A percentile compares a stretch with the other conserved stretches of the same genome.
phyloP scores from a whole-genome alignment of 495 filamentous ascomycete genomes.

The Chaetomium cochliodes region DNA sequence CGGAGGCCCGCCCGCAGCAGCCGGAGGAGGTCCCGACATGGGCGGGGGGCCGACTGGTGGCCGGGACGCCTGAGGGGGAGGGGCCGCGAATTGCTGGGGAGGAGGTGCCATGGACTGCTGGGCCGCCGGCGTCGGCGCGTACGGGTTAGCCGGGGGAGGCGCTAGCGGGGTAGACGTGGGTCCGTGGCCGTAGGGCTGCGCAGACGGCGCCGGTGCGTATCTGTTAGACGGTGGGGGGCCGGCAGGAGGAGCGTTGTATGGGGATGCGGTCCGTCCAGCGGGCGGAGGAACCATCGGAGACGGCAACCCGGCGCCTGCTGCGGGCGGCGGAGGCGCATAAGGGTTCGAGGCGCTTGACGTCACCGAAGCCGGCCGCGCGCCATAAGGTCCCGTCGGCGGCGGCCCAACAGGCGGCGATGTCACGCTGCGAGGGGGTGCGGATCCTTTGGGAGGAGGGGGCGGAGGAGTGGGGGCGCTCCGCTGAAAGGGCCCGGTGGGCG shows the following conservation, averaged over 20 bases:
- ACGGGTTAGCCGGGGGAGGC: slow-evolving; percentile 55
- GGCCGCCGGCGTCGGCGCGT: slow-evolving; percentile 50
- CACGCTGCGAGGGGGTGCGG: slow-evolving; percentile 51
- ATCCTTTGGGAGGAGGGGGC: slow-evolving; percentile 59
- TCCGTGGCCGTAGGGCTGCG: slow-evolving; percentile 48
- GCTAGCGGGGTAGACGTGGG: slow-evolving; percentile 35
- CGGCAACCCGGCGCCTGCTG: slow-evolving; percentile 36
- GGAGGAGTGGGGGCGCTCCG: slow-evolving; percentile 44
- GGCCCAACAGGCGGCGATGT: slow-evolving; percentile 51
- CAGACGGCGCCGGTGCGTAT: slow-evolving; percentile 78
- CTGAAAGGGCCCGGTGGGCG: slow-evolving; percentile 43
- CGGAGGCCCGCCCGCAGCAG: slow-evolving; percentile 44
- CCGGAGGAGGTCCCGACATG: slow-evolving; percentile 50
- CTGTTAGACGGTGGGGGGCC: slow-evolving; percentile 73
- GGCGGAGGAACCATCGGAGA: slow-evolving; percentile 49
- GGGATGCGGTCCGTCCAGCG: slow-evolving; percentile 74
- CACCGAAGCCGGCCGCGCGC: slow-evolving; percentile 58
- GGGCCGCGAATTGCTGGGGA: slow-evolving; percentile 37
- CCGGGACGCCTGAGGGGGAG: slow-evolving; percentile 33
- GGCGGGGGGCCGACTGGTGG: slow-evolving; percentile 43
- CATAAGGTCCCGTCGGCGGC: slow-evolving; percentile 51
- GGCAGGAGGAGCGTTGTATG: slow-evolving; percentile 81
- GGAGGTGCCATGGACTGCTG: slow-evolving; percentile 30
- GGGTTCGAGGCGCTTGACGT: slow-evolving; percentile 67
- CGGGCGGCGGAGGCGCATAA: slow-evolving; percentile 65